Evolutionary conservation across 75 land plant genomes (phyloP).

Genomic region (Azolla pinnata): DNA sequence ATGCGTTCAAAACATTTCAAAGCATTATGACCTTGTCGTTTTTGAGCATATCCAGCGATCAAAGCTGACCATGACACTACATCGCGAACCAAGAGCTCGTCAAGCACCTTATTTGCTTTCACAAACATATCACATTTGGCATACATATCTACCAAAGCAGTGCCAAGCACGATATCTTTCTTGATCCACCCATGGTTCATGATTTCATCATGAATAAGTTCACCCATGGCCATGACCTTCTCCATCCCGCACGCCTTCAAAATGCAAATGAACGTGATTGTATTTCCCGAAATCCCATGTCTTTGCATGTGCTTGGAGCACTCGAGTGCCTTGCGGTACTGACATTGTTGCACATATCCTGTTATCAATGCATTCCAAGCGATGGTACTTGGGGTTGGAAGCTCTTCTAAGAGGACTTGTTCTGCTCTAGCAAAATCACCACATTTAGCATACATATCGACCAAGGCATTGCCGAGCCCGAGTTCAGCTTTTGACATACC

Average conservation of each 20-base stretch:
- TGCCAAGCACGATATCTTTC: conserved; percentile 16
- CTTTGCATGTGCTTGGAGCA: neutral
- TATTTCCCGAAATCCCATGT: neutral
- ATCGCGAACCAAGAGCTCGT: conserved; percentile 36
- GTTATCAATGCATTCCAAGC: conserved; percentile 7
- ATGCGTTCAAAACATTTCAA: conserved; percentile 40
- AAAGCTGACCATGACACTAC: conserved; percentile 69
- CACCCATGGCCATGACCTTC: neutral
- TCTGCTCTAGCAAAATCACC: conserved; percentile 6
- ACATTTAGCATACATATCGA: neutral
- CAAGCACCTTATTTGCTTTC: conserved; percentile 42
- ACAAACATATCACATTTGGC: conserved; percentile 39
- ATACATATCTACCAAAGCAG: conserved; percentile 68
- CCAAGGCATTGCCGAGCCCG: neutral
- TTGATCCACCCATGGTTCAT: neutral
- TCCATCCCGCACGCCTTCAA: neutral
- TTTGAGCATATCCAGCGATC: conserved; percentile 61
- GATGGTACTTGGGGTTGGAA: neutral
- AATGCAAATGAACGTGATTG: neutral
- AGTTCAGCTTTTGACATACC: neutral
- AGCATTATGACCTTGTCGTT: conserved; percentile 37
- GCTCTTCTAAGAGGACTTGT: neutral
- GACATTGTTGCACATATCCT: conserved; percentile 7
- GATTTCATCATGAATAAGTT: neutral
- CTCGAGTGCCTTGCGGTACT: neutral